Percentiles rank a stretch among this genome's conserved stretches.
Conservation (phyloP, 176 grass and related monocot genomes). For the bread wheat (Triticum aestivum) region IWGSC_CS_RefSeq_v2.1 NC_057794.1:518401617-518402116, state of each 20-base stretch:
- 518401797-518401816: no score
- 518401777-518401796: background rate
- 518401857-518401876: background rate
- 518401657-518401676: no score
- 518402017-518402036: background rate
- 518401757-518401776: background rate
- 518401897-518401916: slow-evolving; percentile 83
- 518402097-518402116: no score
- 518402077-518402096: background rate
- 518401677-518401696: no score
- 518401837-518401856: no score
- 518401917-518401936: slow-evolving; percentile 52
- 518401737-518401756: background rate
- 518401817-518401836: no score
- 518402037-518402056: background rate
- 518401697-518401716: no score
- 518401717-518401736: background rate
- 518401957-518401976: background rate
- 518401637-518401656: no score
- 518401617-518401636: no score
- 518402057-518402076: background rate
- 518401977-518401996: background rate
- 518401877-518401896: slow-evolving; percentile 52
- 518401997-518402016: background rate
- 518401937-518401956: slow-evolving; percentile 67